A percentile compares a stretch with the other conserved stretches of the same genome.
phyloP scores from a whole-genome alignment of 495 filamentous ascomycete species.

The Hypoxylon crocopeplum region DNA sequence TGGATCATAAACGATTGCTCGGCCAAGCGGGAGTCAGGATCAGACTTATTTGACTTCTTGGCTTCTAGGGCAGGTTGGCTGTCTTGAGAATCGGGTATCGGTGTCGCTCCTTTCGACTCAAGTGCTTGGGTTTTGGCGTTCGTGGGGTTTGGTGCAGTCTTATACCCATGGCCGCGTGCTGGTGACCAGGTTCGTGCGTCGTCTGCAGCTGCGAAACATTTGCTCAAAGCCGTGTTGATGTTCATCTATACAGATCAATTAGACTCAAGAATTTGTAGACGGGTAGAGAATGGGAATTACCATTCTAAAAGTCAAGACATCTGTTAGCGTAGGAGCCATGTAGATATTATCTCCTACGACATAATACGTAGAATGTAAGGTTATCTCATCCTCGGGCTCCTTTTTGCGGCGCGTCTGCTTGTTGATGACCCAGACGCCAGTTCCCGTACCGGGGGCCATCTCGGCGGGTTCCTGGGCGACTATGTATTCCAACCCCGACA shows the following conservation, averaged over 20 bases:
- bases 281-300: constrained; percentile 52
- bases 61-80: constrained; percentile 38
- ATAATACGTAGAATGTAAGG: constrained; percentile 79
- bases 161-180: constrained; percentile 75
- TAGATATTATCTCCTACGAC: constrained; percentile 86
- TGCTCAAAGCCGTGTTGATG: constrained; percentile 73
- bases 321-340: constrained; percentile 83
- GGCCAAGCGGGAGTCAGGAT: constrained; percentile 60
- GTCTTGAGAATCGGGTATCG: constrained; percentile 58
- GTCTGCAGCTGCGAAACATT: constrained; percentile 63
- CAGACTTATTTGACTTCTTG: constrained; percentile 43
- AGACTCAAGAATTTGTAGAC: background rate
- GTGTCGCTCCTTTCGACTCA: constrained; percentile 64
- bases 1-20: constrained; percentile 72
- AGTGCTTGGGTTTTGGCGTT: constrained; percentile 40
- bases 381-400: constrained; percentile 67
- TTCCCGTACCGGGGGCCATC: constrained; percentile 65
- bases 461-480: constrained; percentile 79
- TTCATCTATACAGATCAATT: constrained; percentile 36
- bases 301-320: constrained; percentile 77
- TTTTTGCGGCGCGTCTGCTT: constrained; percentile 80
- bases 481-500: constrained; percentile 84
- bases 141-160: constrained; percentile 43
- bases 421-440: constrained; percentile 88
- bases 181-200: constrained; percentile 75